Percentiles rank a stretch among this genome's conserved stretches.
Conservation (phyloP, 2,329 filamentous ascomycete genomes). For the Aureobasidium sp. region DNA sequence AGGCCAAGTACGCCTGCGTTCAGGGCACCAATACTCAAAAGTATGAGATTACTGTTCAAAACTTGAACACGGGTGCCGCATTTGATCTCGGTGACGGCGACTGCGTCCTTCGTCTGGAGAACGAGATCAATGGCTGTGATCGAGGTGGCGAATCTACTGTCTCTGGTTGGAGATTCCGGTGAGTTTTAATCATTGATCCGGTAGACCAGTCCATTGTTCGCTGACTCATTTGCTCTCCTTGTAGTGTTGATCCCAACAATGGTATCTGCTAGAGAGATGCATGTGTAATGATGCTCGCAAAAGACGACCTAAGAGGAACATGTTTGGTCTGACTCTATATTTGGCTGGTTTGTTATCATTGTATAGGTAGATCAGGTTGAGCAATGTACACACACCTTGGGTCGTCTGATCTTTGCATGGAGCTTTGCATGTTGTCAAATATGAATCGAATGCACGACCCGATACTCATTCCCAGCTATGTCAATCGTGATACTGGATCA, state of each 20-base stretch:
- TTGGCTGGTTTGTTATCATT: no score
- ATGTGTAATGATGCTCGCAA: not conserved
- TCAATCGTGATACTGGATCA: not conserved
- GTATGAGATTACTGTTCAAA: not conserved
- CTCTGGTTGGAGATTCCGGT: not conserved
- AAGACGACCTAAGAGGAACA: not conserved
- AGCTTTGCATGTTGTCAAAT: no score
- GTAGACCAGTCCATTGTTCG: not conserved
- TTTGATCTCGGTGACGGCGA: not conserved
- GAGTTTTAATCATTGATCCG: not conserved
- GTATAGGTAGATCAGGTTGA: no score
- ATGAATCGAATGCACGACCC: no score
- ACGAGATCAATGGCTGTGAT: not conserved
- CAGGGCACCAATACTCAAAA: not conserved
- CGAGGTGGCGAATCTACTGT: not conserved
- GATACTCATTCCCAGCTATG: not conserved
- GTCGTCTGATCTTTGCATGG: no score
- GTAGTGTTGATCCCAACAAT: not conserved
- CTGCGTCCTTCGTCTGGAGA: not conserved
- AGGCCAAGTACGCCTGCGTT: not conserved
- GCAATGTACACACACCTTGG: no score
- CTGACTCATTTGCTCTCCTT: not conserved
- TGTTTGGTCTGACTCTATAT: no score
- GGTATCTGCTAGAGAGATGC: not conserved
- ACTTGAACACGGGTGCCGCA: not conserved